phyloP scores from a whole-genome alignment of 2,329 filamentous ascomycete genomes.

The Thielaviopsis musarum region DNA sequence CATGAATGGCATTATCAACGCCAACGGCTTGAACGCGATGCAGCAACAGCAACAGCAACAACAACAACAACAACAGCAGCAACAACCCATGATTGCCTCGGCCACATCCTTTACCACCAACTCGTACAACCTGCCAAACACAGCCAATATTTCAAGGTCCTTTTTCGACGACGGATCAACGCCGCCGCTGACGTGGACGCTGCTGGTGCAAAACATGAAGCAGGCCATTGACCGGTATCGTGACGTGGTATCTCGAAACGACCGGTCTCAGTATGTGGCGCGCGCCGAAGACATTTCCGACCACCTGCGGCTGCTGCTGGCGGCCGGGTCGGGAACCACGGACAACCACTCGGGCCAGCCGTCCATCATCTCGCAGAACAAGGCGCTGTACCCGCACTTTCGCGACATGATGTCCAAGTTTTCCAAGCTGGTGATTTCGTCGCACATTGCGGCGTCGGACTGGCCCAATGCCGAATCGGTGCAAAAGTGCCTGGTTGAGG shows the following conservation, averaged over 20 bases:
- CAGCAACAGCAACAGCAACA: too few species aligned
- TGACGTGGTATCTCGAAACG: conserved; percentile 68
- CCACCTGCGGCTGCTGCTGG: conserved; percentile 81
- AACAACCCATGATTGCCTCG: conserved; percentile 35
- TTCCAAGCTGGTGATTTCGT: conserved; percentile 95
- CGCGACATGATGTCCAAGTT: conserved; percentile 99
- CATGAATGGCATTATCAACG: too few species aligned
- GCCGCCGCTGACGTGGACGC: conserved; percentile 71
- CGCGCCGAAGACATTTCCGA: conserved; percentile 97
- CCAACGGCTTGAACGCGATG: too few species aligned
- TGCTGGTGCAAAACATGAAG: conserved; percentile 85
- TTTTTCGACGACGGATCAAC: conserved; percentile 84
- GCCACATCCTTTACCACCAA: conserved; percentile 46
- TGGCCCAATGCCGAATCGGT: conserved; percentile 89
- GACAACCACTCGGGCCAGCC: conserved; percentile 98
- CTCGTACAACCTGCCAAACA: conserved; percentile 38
- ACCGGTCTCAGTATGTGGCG: conserved; percentile 79
- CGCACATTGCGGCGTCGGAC: conserved; percentile 90
- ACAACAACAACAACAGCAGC: not conserved
- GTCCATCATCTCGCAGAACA: conserved; percentile 98
- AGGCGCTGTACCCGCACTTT: conserved; percentile 91
- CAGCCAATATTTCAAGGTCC: conserved; percentile 52
- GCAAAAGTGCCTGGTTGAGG: conserved; percentile 88
- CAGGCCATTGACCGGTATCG: conserved; percentile 77
- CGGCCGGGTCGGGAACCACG: conserved; percentile 88